Base-by-base conservation (phyloP, 192 early-diverging fungal species). In the Coemansia sp. region DNA sequence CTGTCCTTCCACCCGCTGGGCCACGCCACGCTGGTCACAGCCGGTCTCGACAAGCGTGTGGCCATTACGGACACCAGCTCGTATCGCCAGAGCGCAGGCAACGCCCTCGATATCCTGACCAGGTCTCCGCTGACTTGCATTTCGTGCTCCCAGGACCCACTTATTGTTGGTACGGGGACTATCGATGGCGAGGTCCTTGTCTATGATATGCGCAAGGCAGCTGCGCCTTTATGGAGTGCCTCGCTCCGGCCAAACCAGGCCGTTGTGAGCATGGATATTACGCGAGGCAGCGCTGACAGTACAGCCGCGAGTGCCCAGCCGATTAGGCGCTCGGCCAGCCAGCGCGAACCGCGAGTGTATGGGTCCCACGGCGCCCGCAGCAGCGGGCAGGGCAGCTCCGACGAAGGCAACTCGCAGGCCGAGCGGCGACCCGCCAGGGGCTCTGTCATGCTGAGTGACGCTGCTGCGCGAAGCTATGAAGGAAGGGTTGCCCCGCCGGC, bases 101-200 rank as follows among this genome's bases (percentile, higher is more conserved):
- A 25, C 12, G 50, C 60, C 4, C 11, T 51, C 3, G 31, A 28
- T 5, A 54, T 70, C 1, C 7, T n/a, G 9, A 26, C 51, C 3
- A 33, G 19, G 11, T 10, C 51, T 13, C 67, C 67, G 8, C 55
- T 63, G 18, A 63, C 67, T 5, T 70, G 60, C 38, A 38, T 70
- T 5, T 31, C 60, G 6, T 41, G 51, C 29, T 34, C 34, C 30
- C 38, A n/a, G 3, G 59, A 62, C 6, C 46, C 60, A 9, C 41
- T 39, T 11, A 21, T 42, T 7, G 32, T 70, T 20, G 67, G 49
- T 0, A 47, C 33, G 0, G 67, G 67, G 10, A 62, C 67, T 1
- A 57, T 70, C 13, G 60, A 70, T 19, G 67, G 67, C 4, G 54
- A 58, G 19, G 67, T 59, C 5, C 37, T 70, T 10, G 19, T 70